Evolutionary conservation across 768 basidiomycete species (phyloP).

Genomic region (Boletus rubropictus): DNA sequence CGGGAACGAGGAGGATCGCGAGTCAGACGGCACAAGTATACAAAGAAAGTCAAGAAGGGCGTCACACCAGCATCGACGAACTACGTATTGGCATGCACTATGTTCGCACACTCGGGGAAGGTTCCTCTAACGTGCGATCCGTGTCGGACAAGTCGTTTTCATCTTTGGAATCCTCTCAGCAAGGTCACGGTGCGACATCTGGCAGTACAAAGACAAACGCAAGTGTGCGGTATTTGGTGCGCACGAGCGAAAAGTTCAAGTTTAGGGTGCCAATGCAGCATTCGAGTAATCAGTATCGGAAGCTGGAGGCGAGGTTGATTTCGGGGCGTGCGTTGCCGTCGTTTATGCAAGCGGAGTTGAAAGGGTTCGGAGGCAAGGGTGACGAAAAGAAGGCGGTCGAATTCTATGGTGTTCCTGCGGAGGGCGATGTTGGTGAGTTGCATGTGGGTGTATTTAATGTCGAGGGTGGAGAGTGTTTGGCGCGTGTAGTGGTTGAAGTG

Average conservation of each 20-base stretch:
- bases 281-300: slow-evolving; percentile 26
- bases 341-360: slow-evolving; percentile 51
- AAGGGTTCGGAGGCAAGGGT: slow-evolving; percentile 28
- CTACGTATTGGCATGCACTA: slow-evolving; percentile 66
- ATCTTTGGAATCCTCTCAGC: slow-evolving; percentile 56
- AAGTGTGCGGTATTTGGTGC: slow-evolving; percentile 42
- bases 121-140: slow-evolving; percentile 31
- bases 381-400: slow-evolving; percentile 48
- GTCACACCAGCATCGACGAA: slow-evolving; percentile 51
- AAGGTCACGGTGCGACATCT: slow-evolving; percentile 25
- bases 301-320: slow-evolving; percentile 44
- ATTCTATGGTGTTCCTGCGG: slow-evolving; percentile 48
- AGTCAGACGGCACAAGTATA: slow-evolving; percentile 66
- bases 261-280: slow-evolving; percentile 46
- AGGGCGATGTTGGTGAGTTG: slow-evolving; percentile 48
- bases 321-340: slow-evolving; percentile 50
- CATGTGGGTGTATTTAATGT: slow-evolving; percentile 51
- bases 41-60: slow-evolving; percentile 31
- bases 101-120: slow-evolving; percentile 61
- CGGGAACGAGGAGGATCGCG: slow-evolving; percentile 38
- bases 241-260: slow-evolving; percentile 54
- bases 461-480: slow-evolving; percentile 47
- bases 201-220: slow-evolving; percentile 22
- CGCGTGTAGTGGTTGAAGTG: slow-evolving; percentile 53
- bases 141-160: slow-evolving; percentile 47